Conservation (phyloP, 169 alveolate genomes). For the Plasmodium billcollinsi region DNA sequence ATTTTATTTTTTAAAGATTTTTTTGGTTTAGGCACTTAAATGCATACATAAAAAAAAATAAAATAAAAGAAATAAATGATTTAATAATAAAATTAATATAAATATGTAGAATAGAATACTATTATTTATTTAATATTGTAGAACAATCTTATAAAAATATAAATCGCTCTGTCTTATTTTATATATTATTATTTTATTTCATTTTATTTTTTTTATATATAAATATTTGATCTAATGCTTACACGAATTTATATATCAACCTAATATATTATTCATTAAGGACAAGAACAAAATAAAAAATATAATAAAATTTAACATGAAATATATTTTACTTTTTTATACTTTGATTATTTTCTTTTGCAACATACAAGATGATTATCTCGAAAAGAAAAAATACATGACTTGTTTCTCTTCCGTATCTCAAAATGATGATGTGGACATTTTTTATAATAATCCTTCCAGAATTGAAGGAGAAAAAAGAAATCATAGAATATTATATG, state of each 20-base stretch:
- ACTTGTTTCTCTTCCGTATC: neutral
- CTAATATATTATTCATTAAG: too few relatives aligned
- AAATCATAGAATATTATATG: slow-evolving; percentile 8
- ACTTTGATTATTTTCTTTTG: slow-evolving; percentile 1
- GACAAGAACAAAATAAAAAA: too few relatives aligned
- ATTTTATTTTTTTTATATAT: neutral
- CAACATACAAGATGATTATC: neutral
- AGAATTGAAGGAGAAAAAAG: neutral
- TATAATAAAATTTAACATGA: slow-evolving; percentile 2
- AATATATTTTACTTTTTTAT: slow-evolving; percentile 6
- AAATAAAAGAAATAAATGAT: too few relatives aligned
- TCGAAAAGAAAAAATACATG: neutral
- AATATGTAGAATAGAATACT: too few relatives aligned
- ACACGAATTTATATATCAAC: neutral
- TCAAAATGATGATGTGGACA: neutral
- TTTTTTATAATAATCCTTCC: neutral
- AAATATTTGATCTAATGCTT: neutral
- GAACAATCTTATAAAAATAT: too few relatives aligned
- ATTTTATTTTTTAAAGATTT: too few relatives aligned
- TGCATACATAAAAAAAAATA: too few relatives aligned
- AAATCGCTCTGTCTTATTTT: too few relatives aligned
- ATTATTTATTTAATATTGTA: too few relatives aligned
- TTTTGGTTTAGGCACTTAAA: too few relatives aligned
- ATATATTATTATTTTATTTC: too few relatives aligned
- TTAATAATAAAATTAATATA: too few relatives aligned